Conservation (phyloP, 2,329 filamentous ascomycete genomes). For the Aspergillus tamarii region DNA sequence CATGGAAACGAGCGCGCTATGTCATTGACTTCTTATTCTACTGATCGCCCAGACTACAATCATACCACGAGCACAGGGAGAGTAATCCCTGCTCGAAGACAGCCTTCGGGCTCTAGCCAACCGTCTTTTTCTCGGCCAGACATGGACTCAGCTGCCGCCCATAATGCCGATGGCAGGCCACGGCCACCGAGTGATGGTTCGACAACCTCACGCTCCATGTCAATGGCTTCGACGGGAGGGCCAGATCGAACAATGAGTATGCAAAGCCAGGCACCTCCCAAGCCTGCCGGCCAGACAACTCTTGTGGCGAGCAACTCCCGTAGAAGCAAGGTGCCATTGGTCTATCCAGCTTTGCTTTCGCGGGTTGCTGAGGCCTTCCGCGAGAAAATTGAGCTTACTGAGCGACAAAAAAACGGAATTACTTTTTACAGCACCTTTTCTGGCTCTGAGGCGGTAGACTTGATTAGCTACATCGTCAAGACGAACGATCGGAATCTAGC, state of each 20-base stretch:
- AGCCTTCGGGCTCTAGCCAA: conserved; percentile 56
- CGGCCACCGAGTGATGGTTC: conserved; percentile 50
- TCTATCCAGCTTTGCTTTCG: conserved; percentile 93
- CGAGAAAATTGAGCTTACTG: conserved; percentile 80
- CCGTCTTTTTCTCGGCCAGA: conserved; percentile 31
- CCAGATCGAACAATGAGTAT: conserved; percentile 65
- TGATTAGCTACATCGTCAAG: conserved; percentile 94
- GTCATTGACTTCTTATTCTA: conserved; percentile 85
- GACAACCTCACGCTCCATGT: conserved; percentile 70
- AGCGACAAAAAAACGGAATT: conserved; percentile 93
- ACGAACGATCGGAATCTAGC: conserved; percentile 95
- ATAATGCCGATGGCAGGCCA: conserved; percentile 29
- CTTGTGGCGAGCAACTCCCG: conserved; percentile 64
- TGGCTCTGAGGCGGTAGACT: conserved; percentile 90
- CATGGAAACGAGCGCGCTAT: conserved; percentile 93
- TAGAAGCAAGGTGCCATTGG: conserved; percentile 71
- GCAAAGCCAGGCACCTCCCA: conserved; percentile 57
- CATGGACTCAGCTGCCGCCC: conserved; percentile 59
- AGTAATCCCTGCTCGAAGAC: conserved; percentile 77
- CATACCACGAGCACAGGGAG: conserved; percentile 88
- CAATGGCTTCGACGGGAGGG: conserved; percentile 74
- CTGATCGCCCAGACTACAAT: conserved; percentile 69
- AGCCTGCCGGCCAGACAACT: conserved; percentile 53
- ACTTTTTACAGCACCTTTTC: conserved; percentile 98
- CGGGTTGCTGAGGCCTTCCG: conserved; percentile 90